phyloP scores from a whole-genome alignment of 176 grass and related monocot genomes.

The Dendrocalamus sinicus region DNA sequence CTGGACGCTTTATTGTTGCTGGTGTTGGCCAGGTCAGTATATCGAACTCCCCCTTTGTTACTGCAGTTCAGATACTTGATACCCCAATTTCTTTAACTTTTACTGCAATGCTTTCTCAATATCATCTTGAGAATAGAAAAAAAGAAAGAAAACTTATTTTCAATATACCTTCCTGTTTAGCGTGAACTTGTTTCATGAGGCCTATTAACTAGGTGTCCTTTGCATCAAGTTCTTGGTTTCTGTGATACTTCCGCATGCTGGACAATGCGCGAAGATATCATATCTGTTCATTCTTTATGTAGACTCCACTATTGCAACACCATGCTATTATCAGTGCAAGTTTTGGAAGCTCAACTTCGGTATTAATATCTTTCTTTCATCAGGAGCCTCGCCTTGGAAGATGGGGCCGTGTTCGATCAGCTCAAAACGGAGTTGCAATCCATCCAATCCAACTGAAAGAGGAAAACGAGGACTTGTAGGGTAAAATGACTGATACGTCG shows the following conservation, averaged over 20 bases:
- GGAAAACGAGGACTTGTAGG: conserved; percentile 35
- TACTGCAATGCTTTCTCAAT: not conserved
- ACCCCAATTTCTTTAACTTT: not conserved
- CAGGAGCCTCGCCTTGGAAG: conserved; percentile 85
- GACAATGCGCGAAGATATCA: too few relatives aligned
- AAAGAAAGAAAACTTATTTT: not conserved
- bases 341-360: not conserved
- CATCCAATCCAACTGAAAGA: conserved; percentile 67
- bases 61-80: not conserved
- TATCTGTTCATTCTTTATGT: not conserved
- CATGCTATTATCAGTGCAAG: not conserved
- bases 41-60: not conserved
- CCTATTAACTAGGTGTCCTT: not conserved
- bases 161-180: not conserved
- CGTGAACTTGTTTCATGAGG: not conserved
- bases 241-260: too few relatives aligned
- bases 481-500: not conserved
- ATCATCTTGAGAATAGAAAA: not conserved
- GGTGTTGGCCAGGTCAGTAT: conserved; percentile 79
- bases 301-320: not conserved
- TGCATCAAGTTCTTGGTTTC: not conserved
- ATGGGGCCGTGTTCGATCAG: conserved; percentile 59
- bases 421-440: conserved; percentile 76
- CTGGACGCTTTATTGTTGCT: conserved; percentile 79
- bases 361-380: conserved; percentile 18